These are phyloP conservation scores for Diaporthe sp. DNA, from an alignment of 2,329 filamentous ascomycete genomes.

Conservation along the genomic window DNA sequence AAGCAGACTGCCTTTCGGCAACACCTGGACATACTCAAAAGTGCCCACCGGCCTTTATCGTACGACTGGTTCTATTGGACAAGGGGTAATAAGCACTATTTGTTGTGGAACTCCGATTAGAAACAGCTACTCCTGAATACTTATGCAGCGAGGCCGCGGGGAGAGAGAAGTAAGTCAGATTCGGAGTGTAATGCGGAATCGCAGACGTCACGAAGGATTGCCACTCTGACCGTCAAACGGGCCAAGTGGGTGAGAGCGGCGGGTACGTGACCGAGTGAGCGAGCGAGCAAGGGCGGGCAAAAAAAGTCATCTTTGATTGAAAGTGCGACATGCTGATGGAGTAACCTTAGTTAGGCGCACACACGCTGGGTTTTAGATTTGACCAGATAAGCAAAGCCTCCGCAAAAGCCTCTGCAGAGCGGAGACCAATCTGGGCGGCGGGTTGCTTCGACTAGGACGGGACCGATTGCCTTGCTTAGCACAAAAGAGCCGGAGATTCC, in stretches of 20 bases:
- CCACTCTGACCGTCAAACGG: conserved; percentile 2
- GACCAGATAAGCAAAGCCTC: conserved; percentile 26
- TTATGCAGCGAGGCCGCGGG: not conserved
- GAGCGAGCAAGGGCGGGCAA: conserved; percentile 15
- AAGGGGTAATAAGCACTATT: conserved; percentile 23
- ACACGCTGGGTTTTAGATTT: conserved; percentile 13
- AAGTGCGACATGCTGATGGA: conserved; percentile 24
- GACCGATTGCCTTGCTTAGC: conserved; percentile 23
- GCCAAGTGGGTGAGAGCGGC: not conserved
- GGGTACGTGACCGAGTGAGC: not conserved
- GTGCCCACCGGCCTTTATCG: not conserved
- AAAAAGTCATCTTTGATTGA: conserved; percentile 23
- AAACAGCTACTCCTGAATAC: not conserved
- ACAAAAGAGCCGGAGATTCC: conserved; percentile 28
- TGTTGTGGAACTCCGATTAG: conserved; percentile 19
- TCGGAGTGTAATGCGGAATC: conserved; percentile 7
- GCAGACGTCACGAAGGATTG: conserved; percentile 9
- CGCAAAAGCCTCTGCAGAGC: conserved; percentile 30
- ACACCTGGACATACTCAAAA: not conserved
- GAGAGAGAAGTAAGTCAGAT: conserved; percentile 24
- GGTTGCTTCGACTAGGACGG: conserved; percentile 12
- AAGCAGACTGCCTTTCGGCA: conserved; percentile 5
- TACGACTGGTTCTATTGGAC: conserved; percentile 2
- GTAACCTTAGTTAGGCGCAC: conserved; percentile 8
- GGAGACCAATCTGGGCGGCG: conserved; percentile 30